Conservation (phyloP, 2,329 filamentous ascomycete species). For the Aspergillus uvarum region DNA sequence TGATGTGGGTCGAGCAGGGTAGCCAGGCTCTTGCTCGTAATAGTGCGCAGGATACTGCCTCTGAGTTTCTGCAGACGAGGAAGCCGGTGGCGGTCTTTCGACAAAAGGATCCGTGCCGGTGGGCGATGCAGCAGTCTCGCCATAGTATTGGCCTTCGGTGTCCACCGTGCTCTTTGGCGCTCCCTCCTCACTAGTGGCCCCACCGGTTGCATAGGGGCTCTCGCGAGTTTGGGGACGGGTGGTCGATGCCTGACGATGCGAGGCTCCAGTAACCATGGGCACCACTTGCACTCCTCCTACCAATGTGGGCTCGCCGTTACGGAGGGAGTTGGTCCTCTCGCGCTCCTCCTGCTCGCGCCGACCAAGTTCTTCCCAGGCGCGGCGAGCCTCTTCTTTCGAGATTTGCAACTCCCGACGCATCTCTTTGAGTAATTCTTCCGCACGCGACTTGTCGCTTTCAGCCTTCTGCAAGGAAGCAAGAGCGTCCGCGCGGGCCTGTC, state of each 20-base stretch:
- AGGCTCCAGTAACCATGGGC: constrained; percentile 76
- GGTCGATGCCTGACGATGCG: constrained; percentile 54
- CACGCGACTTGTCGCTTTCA: constrained; percentile 66
- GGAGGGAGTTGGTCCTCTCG: constrained; percentile 78
- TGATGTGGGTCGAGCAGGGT: constrained; percentile 42
- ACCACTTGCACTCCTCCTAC: constrained; percentile 94
- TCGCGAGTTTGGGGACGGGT: constrained; percentile 50
- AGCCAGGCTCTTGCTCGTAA: constrained; percentile 41
- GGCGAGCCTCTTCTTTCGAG: constrained; percentile 89
- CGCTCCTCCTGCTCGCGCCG: constrained; percentile 90
- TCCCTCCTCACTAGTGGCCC: constrained; percentile 29
- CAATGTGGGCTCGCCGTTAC: constrained; percentile 81
- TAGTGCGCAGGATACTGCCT: constrained; percentile 33
- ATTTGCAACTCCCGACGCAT: constrained; percentile 92
- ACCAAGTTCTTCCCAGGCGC: constrained; percentile 96
- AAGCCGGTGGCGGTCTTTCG: constrained; percentile 45
- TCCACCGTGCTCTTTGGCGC: constrained; percentile 29
- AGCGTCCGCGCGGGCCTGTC: constrained; percentile 66
- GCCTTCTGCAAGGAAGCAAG: constrained; percentile 65
- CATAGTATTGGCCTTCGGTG: constrained; percentile 51
- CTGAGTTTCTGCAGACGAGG: constrained; percentile 33
- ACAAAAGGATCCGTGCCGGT: constrained; percentile 64
- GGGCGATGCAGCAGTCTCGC: constrained; percentile 51
- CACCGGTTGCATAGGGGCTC: constrained; percentile 36
- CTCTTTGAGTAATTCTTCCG: constrained; percentile 77